Evolutionary conservation across 2,329 filamentous ascomycete species (phyloP).

Genomic region (Talaromyces sp.): DNA sequence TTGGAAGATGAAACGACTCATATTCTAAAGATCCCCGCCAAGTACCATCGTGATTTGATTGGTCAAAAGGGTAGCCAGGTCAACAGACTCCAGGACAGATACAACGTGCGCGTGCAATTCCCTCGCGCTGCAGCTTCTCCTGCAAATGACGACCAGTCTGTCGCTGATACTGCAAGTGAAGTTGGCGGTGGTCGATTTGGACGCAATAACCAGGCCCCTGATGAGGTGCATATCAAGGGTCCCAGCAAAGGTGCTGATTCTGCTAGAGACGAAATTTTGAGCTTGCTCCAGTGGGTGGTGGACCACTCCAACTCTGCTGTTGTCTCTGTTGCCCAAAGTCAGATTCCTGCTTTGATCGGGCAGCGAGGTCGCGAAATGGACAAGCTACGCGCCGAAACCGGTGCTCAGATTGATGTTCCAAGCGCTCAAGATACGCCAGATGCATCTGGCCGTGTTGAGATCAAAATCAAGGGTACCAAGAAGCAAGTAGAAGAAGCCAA

Average conservation of each 20-base stretch:
- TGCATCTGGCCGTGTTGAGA: constrained; percentile 69
- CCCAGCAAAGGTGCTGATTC: constrained; percentile 90
- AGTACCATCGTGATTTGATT: constrained; percentile 92
- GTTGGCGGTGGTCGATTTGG: constrained; percentile 57
- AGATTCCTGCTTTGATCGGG: constrained; percentile 91
- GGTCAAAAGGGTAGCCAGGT: constrained; percentile 84
- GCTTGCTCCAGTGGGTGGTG: constrained; percentile 80
- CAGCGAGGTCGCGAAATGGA: constrained; percentile 88
- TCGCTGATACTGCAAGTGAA: constrained; percentile 67
- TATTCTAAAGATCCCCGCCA: constrained; percentile 82
- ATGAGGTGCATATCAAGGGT: constrained; percentile 88
- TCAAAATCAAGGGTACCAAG: constrained; percentile 89
- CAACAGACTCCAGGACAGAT: constrained; percentile 85
- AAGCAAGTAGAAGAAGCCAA: constrained; percentile 86
- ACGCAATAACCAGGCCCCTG: constrained; percentile 69
- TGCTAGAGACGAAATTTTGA: constrained; percentile 86
- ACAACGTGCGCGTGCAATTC: constrained; percentile 95
- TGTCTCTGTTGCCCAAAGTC: constrained; percentile 82
- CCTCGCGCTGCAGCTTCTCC: constrained; percentile 59
- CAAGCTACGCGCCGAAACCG: constrained; percentile 76
- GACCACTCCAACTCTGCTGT: constrained; percentile 79
- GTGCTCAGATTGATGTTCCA: constrained; percentile 88
- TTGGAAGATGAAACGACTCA: constrained; percentile 89
- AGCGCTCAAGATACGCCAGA: constrained; percentile 68
- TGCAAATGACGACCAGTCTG: constrained; percentile 64